Conservation (phyloP, 1,284 basidiomycete genomes). For the Phylloporus sp. region DNA sequence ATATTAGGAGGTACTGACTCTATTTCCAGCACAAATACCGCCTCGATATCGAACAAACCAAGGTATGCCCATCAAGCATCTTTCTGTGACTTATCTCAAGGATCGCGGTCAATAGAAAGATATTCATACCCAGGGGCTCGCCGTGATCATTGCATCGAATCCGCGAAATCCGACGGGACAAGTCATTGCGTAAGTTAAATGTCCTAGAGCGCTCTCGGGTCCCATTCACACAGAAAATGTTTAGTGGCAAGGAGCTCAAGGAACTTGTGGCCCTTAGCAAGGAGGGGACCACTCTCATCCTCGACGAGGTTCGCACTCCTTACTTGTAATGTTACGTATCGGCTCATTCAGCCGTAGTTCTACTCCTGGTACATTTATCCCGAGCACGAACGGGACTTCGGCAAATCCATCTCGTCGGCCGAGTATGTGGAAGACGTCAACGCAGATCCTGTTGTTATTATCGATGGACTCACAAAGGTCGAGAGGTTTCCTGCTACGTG, state of each 20-base stretch:
- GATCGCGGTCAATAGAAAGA: conserved; percentile 56
- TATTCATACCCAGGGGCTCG: conserved; percentile 78
- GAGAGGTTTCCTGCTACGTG: background rate
- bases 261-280: conserved; percentile 76
- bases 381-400: conserved; percentile 73
- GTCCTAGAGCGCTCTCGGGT: conserved; percentile 7
- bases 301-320: conserved; percentile 73
- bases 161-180: conserved; percentile 94
- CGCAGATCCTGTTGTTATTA: conserved; percentile 79
- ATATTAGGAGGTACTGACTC: conserved; percentile 14
- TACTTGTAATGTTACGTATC: background rate
- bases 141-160: conserved; percentile 89
- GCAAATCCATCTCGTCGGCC: conserved; percentile 83
- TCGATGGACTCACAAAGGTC: conserved; percentile 94
- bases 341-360: conserved; percentile 52
- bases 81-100: conserved; percentile 8
- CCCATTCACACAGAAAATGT: conserved; percentile 5
- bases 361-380: conserved; percentile 94
- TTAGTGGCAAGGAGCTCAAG: conserved; percentile 78
- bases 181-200: conserved; percentile 49
- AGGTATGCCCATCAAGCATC: conserved; percentile 41
- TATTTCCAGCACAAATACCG: conserved; percentile 57
- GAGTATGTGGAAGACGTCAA: conserved; percentile 88
- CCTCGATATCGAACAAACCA: conserved; percentile 76
- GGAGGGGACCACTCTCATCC: conserved; percentile 79